A percentile compares a stretch with the other conserved stretches of the same genome.
These are phyloP conservation scores for Talaromyces wortmannii DNA, from an alignment of 495 filamentous ascomycete species.

Conservation along the genomic window DNA sequence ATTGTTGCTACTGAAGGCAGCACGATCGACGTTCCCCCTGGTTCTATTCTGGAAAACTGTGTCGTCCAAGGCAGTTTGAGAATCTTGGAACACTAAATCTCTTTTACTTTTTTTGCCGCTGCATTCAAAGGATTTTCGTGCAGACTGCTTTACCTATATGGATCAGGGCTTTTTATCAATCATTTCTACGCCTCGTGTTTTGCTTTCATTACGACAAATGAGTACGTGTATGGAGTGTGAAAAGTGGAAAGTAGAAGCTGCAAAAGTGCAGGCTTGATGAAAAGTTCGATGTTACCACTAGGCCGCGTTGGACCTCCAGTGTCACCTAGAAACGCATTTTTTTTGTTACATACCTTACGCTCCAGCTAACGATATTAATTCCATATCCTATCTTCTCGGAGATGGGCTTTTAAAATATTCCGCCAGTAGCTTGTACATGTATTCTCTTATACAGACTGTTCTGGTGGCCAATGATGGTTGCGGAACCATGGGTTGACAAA, in stretches of 20 bases:
- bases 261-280: background rate
- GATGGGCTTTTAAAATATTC: too few relatives aligned
- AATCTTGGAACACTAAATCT: slow-evolving; percentile 83
- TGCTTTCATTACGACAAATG: too few relatives aligned
- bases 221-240: too few relatives aligned
- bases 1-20: slow-evolving; percentile 97
- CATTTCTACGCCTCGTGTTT: too few relatives aligned
- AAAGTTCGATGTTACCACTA: background rate
- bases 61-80: slow-evolving; percentile 98
- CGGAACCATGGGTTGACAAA: background rate
- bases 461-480: background rate
- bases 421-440: too few relatives aligned
- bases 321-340: background rate
- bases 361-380: slow-evolving; percentile 7
- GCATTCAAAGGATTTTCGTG: background rate
- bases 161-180: too few relatives aligned
- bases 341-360: slow-evolving; percentile 1
- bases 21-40: slow-evolving; percentile 96
- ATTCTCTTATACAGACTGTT: too few relatives aligned
- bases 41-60: slow-evolving; percentile 95
- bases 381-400: background rate
- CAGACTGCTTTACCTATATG: too few relatives aligned
- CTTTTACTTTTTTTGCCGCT: background rate
- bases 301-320: background rate
- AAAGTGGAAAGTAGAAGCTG: background rate